Evolutionary conservation across 305 asterid genomes (phyloP).

Genomic region (Fraxinus floribunda): DNA sequence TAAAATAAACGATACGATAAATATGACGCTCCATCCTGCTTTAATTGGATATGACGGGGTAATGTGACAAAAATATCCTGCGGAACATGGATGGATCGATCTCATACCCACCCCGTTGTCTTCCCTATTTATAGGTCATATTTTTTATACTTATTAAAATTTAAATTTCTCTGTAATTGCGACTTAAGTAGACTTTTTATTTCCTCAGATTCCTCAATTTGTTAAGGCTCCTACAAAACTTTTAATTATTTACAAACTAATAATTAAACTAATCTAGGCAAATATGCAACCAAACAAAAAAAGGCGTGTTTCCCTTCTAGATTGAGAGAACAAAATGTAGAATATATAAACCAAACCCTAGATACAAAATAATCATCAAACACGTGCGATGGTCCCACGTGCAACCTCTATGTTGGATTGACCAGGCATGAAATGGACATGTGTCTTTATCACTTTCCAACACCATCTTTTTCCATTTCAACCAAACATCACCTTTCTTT

Average conservation of each 20-base stretch:
- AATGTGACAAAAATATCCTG: too few species aligned
- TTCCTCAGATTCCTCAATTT: background rate
- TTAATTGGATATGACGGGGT: too few species aligned
- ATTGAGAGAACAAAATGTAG: slow-evolving; percentile 9
- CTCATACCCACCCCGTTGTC: too few species aligned
- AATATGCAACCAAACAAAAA: background rate
- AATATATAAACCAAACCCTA: background rate
- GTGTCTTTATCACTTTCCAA: background rate
- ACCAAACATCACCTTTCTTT: background rate
- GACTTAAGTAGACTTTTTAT: background rate
- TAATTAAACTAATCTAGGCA: background rate
- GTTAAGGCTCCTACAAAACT: background rate
- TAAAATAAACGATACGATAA: too few species aligned
- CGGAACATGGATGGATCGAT: too few species aligned
- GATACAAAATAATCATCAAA: background rate
- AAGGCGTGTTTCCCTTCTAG: background rate
- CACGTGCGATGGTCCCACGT: slow-evolving; percentile 8
- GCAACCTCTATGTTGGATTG: background rate
- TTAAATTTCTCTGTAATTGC: background rate
- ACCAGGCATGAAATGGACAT: background rate
- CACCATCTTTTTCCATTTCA: slow-evolving; percentile 1
- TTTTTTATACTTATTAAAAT: too few species aligned
- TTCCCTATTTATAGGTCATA: too few species aligned
- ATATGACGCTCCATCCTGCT: too few species aligned
- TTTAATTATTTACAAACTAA: too few species aligned